Conservation (phyloP, 495 filamentous ascomycete species). For the Podospora pseudopauciseta region DNA sequence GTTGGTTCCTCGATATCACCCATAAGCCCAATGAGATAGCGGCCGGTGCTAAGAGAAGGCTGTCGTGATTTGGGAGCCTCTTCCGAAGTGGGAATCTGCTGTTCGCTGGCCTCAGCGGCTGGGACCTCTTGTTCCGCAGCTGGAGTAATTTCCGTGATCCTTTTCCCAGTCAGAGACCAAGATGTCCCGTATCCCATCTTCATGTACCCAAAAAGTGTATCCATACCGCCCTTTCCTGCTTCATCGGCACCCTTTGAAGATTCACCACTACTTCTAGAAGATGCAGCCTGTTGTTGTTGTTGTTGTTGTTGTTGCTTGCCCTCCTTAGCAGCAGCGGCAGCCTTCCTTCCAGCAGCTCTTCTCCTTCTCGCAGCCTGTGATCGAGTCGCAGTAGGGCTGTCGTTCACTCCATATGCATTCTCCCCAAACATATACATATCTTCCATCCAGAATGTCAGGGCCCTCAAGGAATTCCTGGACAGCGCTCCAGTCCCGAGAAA, state of each 20-base stretch:
- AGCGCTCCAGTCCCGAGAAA: constrained; percentile 75
- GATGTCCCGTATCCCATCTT: constrained; percentile 56
- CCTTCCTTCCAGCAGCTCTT: constrained; percentile 4
- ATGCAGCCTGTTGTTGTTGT: neutral
- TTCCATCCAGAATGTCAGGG: constrained; percentile 78
- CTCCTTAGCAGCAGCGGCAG: too few species aligned
- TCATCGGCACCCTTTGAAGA: constrained; percentile 11
- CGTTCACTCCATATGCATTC: constrained; percentile 72
- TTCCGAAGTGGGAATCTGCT: neutral
- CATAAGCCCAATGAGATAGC: constrained; percentile 68
- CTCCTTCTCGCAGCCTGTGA: constrained; percentile 7
- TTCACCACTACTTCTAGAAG: neutral
- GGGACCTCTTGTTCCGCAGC: constrained; percentile 6
- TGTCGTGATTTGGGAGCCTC: constrained; percentile 16
- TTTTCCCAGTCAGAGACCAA: constrained; percentile 43
- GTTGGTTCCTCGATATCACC: constrained; percentile 54
- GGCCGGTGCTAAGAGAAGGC: constrained; percentile 37
- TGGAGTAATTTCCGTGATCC: constrained; percentile 1
- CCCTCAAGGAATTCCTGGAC: constrained; percentile 58
- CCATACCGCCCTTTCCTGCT: constrained; percentile 29
- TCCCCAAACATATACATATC: constrained; percentile 74
- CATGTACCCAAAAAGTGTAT: constrained; percentile 48
- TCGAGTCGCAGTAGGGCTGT: constrained; percentile 53
- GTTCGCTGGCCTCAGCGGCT: neutral
- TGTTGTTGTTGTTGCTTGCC: neutral